Evolutionary conservation across 2,329 filamentous ascomycete species (phyloP), one percentile per base, ranked within the genome.

Genomic region (Verticillium isaacii): DNA sequence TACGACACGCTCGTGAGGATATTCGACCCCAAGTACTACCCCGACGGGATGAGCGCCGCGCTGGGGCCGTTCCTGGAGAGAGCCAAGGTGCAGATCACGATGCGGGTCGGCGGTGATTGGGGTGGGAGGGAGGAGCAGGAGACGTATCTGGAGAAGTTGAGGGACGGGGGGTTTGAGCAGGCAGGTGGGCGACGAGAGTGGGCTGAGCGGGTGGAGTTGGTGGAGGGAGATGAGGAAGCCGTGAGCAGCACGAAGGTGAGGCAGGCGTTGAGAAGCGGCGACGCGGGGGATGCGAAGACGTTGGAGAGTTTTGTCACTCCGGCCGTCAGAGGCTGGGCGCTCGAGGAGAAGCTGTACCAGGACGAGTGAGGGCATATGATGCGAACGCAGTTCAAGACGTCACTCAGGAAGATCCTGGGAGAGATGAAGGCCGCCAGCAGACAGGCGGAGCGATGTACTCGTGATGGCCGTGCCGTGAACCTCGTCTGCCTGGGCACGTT

Each of bases 1-100:
- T 94, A 87, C 71, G 91, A 94, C 68, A 94, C 91, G 0, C 75
- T 93, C 7, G 85, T 89, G 17, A 84, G 91, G 23, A 85, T 94
- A 59, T 85, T 91, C 60, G 80, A 90, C 57, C 83, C 89, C 0
- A 91, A 89, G 71, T 94, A 94, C 74, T 92, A 92, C 70, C 54
- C 36, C 7, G 15, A 12, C 56, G 9, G 59, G 68, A 84, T 89
- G 64, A 78, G 85, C 14, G 74, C 72, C 0, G 83, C 84, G 0
- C 77, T 94, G 2, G 77, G 77, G 1, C 85, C 86, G 0, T 90
- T 92, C 69, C 88, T 93, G 65, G 75, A 77, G 1, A 79, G 80
- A 14, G 84, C 91, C 60, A 78, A 79, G 61, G 73, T 93, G 59
- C 78, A 85, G 14, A 86, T 92, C 1, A 89, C 85, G 58, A 82